A percentile compares a stretch with the other conserved stretches of the same genome.
phyloP scores from a whole-genome alignment of 345 rosid species.

The Lagerstroemia speciosa region DNA sequence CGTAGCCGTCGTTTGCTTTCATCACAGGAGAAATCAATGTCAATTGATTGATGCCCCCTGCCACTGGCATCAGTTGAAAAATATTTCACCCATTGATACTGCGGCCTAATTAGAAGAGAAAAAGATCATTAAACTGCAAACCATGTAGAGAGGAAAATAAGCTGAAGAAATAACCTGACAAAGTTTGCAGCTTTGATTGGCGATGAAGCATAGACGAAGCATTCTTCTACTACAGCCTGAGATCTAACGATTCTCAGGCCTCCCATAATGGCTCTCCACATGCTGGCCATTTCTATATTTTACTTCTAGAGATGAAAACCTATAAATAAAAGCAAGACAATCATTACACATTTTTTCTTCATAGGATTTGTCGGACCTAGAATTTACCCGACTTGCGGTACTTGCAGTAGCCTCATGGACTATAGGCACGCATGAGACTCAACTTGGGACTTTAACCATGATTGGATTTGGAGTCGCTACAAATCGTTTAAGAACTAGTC shows the following conservation, averaged over 20 bases:
- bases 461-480: no score
- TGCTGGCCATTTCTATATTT: slow-evolving; percentile 34
- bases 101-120: slow-evolving; percentile 29
- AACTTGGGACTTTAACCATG: no score
- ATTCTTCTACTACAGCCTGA: slow-evolving; percentile 20
- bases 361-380: no score
- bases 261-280: slow-evolving; percentile 35
- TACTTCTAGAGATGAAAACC: not conserved
- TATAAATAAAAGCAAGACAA: no score
- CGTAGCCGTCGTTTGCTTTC: slow-evolving; percentile 62
- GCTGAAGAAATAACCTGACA: slow-evolving; percentile 18
- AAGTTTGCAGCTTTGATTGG: not conserved
- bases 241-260: slow-evolving; percentile 33
- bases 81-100: slow-evolving; percentile 26
- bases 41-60: slow-evolving; percentile 17
- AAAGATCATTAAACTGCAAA: not conserved
- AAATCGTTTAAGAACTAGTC: no score
- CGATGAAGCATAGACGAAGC: slow-evolving; percentile 12
- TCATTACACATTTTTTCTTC: no score
- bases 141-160: not conserved
- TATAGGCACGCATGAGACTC: no score
- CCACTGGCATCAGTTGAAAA: slow-evolving; percentile 24
- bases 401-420: no score
- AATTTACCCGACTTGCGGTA: no score
- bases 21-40: slow-evolving; percentile 55